Conservation (phyloP, 306 rosid genomes). For the Benincasa hispida region DNA sequence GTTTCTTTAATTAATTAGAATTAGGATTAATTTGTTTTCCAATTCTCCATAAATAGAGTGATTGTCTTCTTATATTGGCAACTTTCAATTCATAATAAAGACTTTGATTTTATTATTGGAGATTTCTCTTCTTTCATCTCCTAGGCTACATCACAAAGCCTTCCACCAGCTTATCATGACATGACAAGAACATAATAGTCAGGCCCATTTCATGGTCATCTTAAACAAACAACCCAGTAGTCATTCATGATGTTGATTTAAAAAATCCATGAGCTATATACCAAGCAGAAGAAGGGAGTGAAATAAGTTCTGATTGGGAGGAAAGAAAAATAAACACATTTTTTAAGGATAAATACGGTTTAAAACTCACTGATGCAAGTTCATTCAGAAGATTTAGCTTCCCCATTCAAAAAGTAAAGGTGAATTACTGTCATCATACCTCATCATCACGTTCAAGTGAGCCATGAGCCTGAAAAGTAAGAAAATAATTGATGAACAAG, state of each 20-base stretch:
- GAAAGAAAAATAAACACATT: background rate
- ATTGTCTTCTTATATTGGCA: too few relatives aligned
- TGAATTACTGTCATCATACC: constrained; percentile 29
- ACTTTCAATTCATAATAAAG: too few relatives aligned
- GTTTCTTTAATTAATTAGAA: too few relatives aligned
- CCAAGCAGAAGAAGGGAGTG: background rate
- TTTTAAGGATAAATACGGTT: background rate
- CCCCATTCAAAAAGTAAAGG: background rate
- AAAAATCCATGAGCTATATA: background rate
- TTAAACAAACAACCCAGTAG: background rate
- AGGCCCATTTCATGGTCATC: background rate
- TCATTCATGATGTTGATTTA: background rate
- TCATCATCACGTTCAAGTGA: constrained; percentile 96
- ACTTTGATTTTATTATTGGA: too few relatives aligned
- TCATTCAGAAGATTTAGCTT: background rate
- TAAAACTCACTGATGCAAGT: background rate
- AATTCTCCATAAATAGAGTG: too few relatives aligned
- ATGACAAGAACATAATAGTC: background rate
- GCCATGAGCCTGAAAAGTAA: constrained; percentile 68
- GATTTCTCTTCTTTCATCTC: too few relatives aligned
- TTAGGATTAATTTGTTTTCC: too few relatives aligned
- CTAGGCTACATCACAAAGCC: too few relatives aligned
- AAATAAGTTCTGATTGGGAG: background rate
- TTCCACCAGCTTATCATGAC: background rate
- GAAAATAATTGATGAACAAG: constrained; percentile 1